These are phyloP conservation scores for Trichoderma erinaceum DNA, from an alignment of 495 filamentous ascomycete genomes.

Conservation along the genomic window DNA sequence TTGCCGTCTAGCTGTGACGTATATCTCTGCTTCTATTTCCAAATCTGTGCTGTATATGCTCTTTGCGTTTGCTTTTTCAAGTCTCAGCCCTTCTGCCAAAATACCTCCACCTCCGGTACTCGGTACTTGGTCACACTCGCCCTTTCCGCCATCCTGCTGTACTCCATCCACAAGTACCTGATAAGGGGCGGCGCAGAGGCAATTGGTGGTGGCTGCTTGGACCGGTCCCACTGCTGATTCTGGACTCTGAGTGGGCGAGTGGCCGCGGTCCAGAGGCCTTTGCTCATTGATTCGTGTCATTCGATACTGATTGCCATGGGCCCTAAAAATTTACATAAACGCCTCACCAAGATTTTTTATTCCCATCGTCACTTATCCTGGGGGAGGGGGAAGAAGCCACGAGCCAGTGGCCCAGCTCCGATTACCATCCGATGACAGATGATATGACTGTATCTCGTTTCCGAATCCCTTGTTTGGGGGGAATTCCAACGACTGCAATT, in stretches of 20 bases:
- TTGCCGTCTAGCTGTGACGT: too few relatives aligned
- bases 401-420: constrained; percentile 1
- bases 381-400: neutral
- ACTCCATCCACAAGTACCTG: constrained; percentile 6
- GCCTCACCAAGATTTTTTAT: neutral
- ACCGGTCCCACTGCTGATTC: neutral
- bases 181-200: constrained; percentile 6
- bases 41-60: too few relatives aligned
- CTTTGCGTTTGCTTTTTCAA: too few relatives aligned
- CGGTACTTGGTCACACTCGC: neutral
- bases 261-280: neutral
- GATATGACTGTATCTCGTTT: constrained; percentile 4
- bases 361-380: neutral
- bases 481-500: neutral
- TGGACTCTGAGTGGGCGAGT: neutral
- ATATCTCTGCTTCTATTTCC: too few relatives aligned
- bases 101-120: neutral
- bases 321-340: constrained; percentile 6
- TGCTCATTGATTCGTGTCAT: constrained; percentile 13
- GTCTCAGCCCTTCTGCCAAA: too few relatives aligned
- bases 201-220: neutral
- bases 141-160: neutral
- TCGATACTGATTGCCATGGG: neutral
- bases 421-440: constrained; percentile 11
- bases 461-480: neutral